phyloP scores from a whole-genome alignment of 768 basidiomycete species.

The Multifurca ochricompacta region DNA sequence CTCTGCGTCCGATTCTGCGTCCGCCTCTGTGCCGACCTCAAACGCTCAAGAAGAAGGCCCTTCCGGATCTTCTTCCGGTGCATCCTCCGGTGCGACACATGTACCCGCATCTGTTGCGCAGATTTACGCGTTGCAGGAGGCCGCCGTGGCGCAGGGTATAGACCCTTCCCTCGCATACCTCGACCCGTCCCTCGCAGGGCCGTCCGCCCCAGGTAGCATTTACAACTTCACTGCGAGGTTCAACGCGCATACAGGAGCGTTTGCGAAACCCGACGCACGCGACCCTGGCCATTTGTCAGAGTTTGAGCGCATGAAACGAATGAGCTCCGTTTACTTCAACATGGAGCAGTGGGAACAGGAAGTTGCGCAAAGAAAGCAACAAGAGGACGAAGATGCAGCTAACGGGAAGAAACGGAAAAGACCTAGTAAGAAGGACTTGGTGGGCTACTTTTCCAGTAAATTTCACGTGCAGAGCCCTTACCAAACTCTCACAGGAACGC shows the following conservation, averaged over 20 bases:
- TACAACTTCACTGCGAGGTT: constrained; percentile 58
- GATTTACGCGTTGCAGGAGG: constrained; percentile 48
- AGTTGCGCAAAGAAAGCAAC: constrained; percentile 40
- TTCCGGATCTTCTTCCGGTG: constrained; percentile 23
- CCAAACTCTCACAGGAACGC: constrained; percentile 48
- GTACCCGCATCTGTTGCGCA: constrained; percentile 29
- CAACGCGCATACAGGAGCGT: constrained; percentile 75
- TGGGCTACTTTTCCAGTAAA: constrained; percentile 30
- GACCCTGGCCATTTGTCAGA: constrained; percentile 73
- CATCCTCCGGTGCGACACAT: constrained; percentile 25
- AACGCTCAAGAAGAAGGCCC: constrained; percentile 17
- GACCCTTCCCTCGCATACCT: constrained; percentile 76
- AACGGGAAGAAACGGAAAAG: constrained; percentile 67
- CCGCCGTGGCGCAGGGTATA: constrained; percentile 72
- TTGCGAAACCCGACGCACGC: constrained; percentile 56
- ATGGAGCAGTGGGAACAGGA: constrained; percentile 73
- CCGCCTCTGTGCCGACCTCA: constrained; percentile 25
- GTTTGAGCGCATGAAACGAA: constrained; percentile 72
- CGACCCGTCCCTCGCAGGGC: constrained; percentile 54
- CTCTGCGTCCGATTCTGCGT: constrained; percentile 23
- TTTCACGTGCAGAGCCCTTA: constrained; percentile 13
- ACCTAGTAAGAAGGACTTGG: constrained; percentile 78
- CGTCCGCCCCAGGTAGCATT: constrained; percentile 30
- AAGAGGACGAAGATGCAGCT: constrained; percentile 40
- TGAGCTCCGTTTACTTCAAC: constrained; percentile 87